Percentiles rank a stretch among this genome's conserved stretches.
phyloP scores from a whole-genome alignment of 1,284 basidiomycete species.

The Trichosporon faecale region DNA sequence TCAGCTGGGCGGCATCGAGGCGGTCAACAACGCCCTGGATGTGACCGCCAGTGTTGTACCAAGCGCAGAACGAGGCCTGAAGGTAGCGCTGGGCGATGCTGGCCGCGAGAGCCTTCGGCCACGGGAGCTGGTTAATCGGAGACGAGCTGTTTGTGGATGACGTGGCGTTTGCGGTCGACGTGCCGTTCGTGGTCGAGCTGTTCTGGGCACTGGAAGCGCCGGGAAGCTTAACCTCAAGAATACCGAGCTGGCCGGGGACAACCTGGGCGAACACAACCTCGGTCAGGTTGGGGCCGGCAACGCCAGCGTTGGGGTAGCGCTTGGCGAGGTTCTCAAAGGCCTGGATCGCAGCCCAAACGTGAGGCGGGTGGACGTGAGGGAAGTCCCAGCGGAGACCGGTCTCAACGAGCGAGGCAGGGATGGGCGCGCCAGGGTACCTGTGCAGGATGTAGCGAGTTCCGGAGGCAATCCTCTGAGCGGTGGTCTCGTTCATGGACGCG shows the following conservation, averaged over 20 bases:
- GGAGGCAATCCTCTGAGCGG: slow-evolving; percentile 69
- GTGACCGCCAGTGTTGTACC: slow-evolving; percentile 72
- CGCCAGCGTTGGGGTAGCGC: slow-evolving; percentile 34
- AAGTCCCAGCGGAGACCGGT: slow-evolving; percentile 75
- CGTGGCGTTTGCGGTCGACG: neutral
- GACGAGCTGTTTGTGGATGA: slow-evolving; percentile 8
- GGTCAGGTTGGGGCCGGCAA: slow-evolving; percentile 3
- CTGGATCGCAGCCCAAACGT: slow-evolving; percentile 68
- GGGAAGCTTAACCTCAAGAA: slow-evolving; percentile 66
- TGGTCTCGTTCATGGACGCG: slow-evolving; percentile 60
- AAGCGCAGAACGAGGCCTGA: slow-evolving; percentile 77
- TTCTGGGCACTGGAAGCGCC: neutral
- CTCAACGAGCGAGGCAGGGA: slow-evolving; percentile 63
- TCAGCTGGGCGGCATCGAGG: slow-evolving; percentile 68
- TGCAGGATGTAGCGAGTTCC: slow-evolving; percentile 72
- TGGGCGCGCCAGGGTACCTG: slow-evolving; percentile 77
- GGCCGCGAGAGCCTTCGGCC: slow-evolving; percentile 60
- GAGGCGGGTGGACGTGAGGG: slow-evolving; percentile 62
- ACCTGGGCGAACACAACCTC: slow-evolving; percentile 54
- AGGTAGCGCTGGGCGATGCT: slow-evolving; percentile 66
- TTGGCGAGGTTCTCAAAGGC: slow-evolving; percentile 61
- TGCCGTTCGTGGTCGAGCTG: neutral
- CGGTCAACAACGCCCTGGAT: slow-evolving; percentile 66
- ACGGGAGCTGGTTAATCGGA: slow-evolving; percentile 32
- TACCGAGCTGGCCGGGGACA: slow-evolving; percentile 68